phyloP scores from a whole-genome alignment of 2,329 filamentous ascomycete genomes.

The Chrysoporthe puriensis region DNA sequence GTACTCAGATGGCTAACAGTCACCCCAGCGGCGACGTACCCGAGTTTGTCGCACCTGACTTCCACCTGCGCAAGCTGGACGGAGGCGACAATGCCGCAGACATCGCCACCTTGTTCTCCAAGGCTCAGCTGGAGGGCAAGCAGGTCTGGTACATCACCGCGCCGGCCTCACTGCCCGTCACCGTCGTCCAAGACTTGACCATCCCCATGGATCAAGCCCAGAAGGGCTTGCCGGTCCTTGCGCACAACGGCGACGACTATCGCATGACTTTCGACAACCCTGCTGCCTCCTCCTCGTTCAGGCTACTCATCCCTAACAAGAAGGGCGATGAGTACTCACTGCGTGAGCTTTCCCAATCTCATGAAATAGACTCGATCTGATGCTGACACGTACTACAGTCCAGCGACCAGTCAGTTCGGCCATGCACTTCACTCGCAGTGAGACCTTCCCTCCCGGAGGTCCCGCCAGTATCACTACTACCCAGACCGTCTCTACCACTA shows the following conservation, averaged over 20 bases:
- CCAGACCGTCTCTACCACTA: conserved; percentile 47
- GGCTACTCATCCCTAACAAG: conserved; percentile 63
- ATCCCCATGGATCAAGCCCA: conserved; percentile 60
- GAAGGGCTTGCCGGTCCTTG: conserved; percentile 58
- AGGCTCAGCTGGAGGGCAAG: conserved; percentile 66
- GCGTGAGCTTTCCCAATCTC: conserved; percentile 14
- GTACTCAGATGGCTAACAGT: conserved; percentile 14
- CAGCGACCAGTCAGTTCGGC: conserved; percentile 58
- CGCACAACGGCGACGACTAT: conserved; percentile 67
- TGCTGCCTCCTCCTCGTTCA: conserved; percentile 55
- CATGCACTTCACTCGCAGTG: conserved; percentile 61
- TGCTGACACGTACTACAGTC: conserved; percentile 39
- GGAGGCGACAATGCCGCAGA: conserved; percentile 47
- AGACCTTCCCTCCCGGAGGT: conserved; percentile 31
- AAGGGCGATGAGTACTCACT: conserved; percentile 44
- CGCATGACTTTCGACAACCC: conserved; percentile 58
- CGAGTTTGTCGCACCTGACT: conserved; percentile 54
- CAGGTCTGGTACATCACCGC: conserved; percentile 82
- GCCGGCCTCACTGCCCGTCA: conserved; percentile 70
- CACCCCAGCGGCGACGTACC: conserved; percentile 41
- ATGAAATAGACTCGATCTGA: conserved; percentile 23
- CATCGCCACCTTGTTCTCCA: conserved; percentile 59
- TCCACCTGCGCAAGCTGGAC: conserved; percentile 56
- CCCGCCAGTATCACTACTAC: conserved; percentile 41
- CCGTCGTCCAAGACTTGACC: conserved; percentile 66